Percentiles rank a stretch among this genome's conserved stretches.
Conservation (phyloP, 2,329 filamentous ascomycete genomes). For the Atkinsonella hypoxylon region DNA sequence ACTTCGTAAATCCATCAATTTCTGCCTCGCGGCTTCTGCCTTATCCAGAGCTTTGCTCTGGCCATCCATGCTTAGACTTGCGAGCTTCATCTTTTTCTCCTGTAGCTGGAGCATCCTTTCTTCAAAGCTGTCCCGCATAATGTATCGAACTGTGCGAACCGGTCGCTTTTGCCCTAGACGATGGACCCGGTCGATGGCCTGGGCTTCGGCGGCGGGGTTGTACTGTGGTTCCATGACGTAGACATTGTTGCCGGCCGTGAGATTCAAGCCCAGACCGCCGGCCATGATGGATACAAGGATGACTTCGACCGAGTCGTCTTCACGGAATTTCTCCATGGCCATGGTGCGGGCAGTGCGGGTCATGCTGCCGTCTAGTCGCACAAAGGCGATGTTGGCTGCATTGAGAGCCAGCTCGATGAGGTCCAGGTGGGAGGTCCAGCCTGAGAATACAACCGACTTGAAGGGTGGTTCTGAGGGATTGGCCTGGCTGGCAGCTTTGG, state of each 20-base stretch:
- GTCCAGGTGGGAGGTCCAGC: constrained; percentile 92
- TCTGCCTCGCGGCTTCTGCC: constrained; percentile 46
- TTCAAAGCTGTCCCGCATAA: constrained; percentile 86
- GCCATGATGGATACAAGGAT: constrained; percentile 89
- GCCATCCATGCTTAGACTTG: constrained; percentile 72
- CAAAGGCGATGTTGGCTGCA: constrained; percentile 52
- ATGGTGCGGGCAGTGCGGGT: constrained; percentile 57
- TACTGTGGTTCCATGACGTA: constrained; percentile 99
- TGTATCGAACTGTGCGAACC: constrained; percentile 76
- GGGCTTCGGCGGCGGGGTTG: constrained; percentile 88
- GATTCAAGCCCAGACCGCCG: constrained; percentile 81
- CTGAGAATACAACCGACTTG: constrained; percentile 90
- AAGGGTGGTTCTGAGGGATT: constrained; percentile 58
- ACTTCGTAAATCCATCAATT: constrained; percentile 44
- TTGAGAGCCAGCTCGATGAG: constrained; percentile 76
- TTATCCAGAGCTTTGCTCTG: constrained; percentile 41
- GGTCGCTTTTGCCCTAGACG: constrained; percentile 80
- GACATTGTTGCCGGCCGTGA: constrained; percentile 74
- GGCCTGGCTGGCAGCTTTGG: constrained; percentile 48
- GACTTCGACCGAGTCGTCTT: constrained; percentile 58
- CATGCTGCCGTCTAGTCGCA: constrained; percentile 89
- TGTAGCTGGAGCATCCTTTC: constrained; percentile 86
- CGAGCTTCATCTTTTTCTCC: constrained; percentile 83
- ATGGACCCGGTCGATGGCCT: constrained; percentile 89
- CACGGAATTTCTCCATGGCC: constrained; percentile 68